Evolutionary conservation across 768 basidiomycete genomes (phyloP), one percentile per base, ranked within the genome.

Genomic region (Termitomyces bulborhizus): DNA sequence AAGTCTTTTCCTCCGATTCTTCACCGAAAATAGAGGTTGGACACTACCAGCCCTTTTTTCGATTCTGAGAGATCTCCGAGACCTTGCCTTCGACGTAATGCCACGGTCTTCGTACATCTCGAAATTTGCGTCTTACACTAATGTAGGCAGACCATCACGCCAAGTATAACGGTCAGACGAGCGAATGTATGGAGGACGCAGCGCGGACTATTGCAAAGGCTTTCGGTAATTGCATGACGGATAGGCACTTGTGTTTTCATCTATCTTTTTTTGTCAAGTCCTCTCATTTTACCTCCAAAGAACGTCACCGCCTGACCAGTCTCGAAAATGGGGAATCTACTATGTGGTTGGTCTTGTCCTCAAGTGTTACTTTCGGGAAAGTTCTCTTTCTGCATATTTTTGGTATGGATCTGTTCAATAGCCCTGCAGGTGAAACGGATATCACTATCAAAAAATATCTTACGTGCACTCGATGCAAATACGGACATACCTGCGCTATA

Each of bases 301-400:
- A 59, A 80, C 75, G 37, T 88, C 88, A n/a, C 81, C 85, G 16
- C 71, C 83, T 47, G 76, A 82, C 29, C 80, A 90, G 69, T 87
- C 88, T 39, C 75, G 93, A 63, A 90, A 90, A 73, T 89, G 93
- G 93, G 86, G 93, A 0, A 81, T 94, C 1, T 98, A 98, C 72
- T 91, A 93, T 63, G 83, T 97, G 13, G 94, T 95, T 0, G 89
- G 88, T 15, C 75, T 96, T 48, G 86, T 94, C 53, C 73, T 99
- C 69, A 98, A 98, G 69, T 89, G 85, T 46, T 98, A 98, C 73
- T 98, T 98, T 78, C 85, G 86, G 62, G 95, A 84, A 70, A 68
- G 87, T 76, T 42, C 53, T n/a, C 36, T 36, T 52, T 53, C 53
- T 40, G 7, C 45, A 18, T 46, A 31, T n/a, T 34, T 29, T 51